Percentiles rank a stretch among this genome's conserved stretches.
Conservation (phyloP, 2,329 filamentous ascomycete genomes). For the Colletotrichum orchidophilum region DNA sequence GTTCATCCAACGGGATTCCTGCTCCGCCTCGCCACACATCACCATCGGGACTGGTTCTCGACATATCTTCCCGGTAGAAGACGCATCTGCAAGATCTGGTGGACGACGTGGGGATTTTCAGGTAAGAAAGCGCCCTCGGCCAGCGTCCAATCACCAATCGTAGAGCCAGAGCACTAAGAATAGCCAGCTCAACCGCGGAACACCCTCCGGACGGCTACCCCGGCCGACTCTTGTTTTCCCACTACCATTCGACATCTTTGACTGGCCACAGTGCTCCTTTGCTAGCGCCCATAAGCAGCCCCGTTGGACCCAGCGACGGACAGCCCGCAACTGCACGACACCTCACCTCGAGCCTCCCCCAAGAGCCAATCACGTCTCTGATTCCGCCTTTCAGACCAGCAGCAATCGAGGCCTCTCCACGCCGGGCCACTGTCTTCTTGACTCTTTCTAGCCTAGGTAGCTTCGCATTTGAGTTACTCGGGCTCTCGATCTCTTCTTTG, state of each 20-base stretch:
- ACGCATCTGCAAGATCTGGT: slow-evolving; percentile 21
- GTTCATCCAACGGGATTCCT: slow-evolving; percentile 9
- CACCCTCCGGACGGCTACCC: slow-evolving; percentile 23
- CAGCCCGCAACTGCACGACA: slow-evolving; percentile 32
- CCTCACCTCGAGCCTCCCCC: slow-evolving; percentile 21
- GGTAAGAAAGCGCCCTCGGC: slow-evolving; percentile 28
- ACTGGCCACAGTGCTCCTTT: slow-evolving; percentile 20
- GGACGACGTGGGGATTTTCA: slow-evolving; percentile 27
- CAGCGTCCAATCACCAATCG: slow-evolving; percentile 41
- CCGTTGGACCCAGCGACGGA: slow-evolving; percentile 24
- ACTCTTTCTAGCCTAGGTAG: not conserved
- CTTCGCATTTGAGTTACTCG: not conserved
- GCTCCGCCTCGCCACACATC: slow-evolving; percentile 22
- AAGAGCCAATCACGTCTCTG: slow-evolving; percentile 21
- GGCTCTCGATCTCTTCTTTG: not conserved
- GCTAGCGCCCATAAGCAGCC: slow-evolving; percentile 30
- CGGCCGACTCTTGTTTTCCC: slow-evolving; percentile 2
- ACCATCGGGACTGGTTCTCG: slow-evolving; percentile 8
- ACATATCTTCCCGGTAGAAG: slow-evolving; percentile 22
- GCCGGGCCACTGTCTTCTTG: slow-evolving; percentile 1
- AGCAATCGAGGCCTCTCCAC: slow-evolving; percentile 10
- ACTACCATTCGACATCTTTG: not conserved
- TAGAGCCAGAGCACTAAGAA: slow-evolving; percentile 39
- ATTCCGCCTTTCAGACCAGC: slow-evolving; percentile 12
- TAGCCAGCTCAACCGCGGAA: slow-evolving; percentile 34